These are phyloP conservation scores for Linaria vulgaris DNA, from an alignment of 257 asterid species.

Conservation along the genomic window DNA sequence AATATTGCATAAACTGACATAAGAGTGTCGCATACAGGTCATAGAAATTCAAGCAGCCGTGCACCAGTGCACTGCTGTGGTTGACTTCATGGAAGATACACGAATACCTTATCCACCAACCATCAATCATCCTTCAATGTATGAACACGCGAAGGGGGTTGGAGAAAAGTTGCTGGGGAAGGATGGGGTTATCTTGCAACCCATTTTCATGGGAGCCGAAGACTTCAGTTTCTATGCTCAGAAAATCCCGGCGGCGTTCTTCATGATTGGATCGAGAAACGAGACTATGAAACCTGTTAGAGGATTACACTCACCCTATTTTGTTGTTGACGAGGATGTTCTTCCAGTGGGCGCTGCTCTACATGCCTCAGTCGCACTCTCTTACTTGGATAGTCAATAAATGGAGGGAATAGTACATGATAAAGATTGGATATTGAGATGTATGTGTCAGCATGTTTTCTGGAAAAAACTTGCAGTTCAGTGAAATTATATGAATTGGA, in stretches of 20 bases:
- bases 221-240: constrained; percentile 83
- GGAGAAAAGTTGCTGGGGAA: constrained; percentile 66
- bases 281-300: constrained; percentile 35
- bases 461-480: neutral
- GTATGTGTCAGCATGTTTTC: neutral
- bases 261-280: constrained; percentile 49
- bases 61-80: constrained; percentile 54
- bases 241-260: constrained; percentile 62
- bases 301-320: constrained; percentile 62
- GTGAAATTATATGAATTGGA: neutral
- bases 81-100: constrained; percentile 63
- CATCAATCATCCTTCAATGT: constrained; percentile 50
- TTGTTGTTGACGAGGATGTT: constrained; percentile 59
- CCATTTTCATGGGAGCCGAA: constrained; percentile 68
- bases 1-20: neutral
- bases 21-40: too few species aligned
- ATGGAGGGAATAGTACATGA: neutral
- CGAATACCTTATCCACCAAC: constrained; percentile 62
- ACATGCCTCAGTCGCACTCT: constrained; percentile 76
- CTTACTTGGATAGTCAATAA: constrained; percentile 48
- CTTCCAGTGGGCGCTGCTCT: constrained; percentile 82
- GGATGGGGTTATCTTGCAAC: constrained; percentile 31
- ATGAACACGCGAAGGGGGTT: constrained; percentile 57
- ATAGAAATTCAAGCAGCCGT: constrained; percentile 76
- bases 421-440: neutral